Evolutionary conservation across 331 rosid species (phyloP).

Genomic region (Rosa hybrid): DNA sequence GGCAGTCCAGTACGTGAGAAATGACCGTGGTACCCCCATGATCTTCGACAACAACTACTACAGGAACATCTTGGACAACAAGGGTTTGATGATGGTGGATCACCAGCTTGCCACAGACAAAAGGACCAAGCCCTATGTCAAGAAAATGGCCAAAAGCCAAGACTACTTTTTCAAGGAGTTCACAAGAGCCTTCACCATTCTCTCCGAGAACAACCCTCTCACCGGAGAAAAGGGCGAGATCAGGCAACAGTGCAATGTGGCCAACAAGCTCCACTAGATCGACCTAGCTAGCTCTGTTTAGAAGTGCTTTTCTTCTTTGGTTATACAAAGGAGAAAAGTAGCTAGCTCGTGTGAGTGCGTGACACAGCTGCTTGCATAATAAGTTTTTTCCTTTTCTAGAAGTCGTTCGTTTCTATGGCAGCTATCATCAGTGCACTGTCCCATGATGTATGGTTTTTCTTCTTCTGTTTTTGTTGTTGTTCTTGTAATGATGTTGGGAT

Average conservation of each 20-base stretch:
- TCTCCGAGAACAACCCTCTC: conserved; percentile 97
- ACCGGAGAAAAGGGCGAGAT: conserved; percentile 90
- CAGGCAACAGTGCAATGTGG: conserved; percentile 82
- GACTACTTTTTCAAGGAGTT: conserved; percentile 88
- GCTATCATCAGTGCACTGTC: conserved; percentile 19
- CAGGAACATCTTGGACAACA: conserved; percentile 91
- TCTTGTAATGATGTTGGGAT: not conserved
- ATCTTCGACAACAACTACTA: conserved; percentile 89
- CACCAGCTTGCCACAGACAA: conserved; percentile 85
- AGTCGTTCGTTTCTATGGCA: conserved; percentile 15
- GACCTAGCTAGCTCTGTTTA: not conserved
- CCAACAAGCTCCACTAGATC: conserved; percentile 70
- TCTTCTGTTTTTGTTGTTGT: not conserved
- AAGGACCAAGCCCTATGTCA: conserved; percentile 88
- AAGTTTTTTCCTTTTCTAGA: conserved; percentile 17
- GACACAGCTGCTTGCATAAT: conserved; percentile 37
- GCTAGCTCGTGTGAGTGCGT: not conserved
- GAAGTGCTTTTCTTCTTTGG: conserved; percentile 26
- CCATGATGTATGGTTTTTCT: conserved; percentile 19
- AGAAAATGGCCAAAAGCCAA: conserved; percentile 97
- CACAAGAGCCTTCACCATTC: conserved; percentile 68
- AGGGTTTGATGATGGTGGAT: conserved; percentile 78
- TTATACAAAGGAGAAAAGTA: conserved; percentile 23
- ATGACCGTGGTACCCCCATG: conserved; percentile 98
- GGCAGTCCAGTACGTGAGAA: conserved; percentile 95